Percentiles rank a stretch among this genome's conserved stretches.
These are phyloP conservation scores for Metschnikowia drakensbergensis DNA, from an alignment of 805 yeast genomes.

Conservation along the genomic window DNA sequence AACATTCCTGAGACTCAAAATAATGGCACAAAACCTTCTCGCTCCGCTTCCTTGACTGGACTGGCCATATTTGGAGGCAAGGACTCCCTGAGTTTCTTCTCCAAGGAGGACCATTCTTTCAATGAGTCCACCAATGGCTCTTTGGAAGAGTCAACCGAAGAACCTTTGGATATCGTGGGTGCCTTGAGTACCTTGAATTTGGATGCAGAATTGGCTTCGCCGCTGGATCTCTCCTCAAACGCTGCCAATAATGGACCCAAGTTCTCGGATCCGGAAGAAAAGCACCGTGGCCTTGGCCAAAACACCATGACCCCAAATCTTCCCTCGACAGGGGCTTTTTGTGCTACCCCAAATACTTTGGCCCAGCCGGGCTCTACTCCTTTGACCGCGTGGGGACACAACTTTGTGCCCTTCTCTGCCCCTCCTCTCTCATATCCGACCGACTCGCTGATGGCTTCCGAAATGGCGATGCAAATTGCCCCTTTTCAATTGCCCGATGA, in stretches of 20 bases:
- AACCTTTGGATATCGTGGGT: slow-evolving; percentile 43
- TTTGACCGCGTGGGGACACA: slow-evolving; percentile 32
- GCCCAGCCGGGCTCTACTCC: slow-evolving; percentile 30
- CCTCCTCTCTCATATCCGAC: slow-evolving; percentile 32
- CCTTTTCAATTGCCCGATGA: slow-evolving; percentile 28
- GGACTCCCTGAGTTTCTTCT: slow-evolving; percentile 21
- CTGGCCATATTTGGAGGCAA: slow-evolving; percentile 5
- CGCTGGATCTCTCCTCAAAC: neutral
- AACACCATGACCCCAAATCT: slow-evolving; percentile 29
- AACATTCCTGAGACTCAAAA: slow-evolving; percentile 10
- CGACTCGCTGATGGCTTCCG: slow-evolving; percentile 13
- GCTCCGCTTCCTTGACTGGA: slow-evolving; percentile 25
- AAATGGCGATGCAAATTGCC: slow-evolving; percentile 20
- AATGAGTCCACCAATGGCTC: slow-evolving; percentile 9
- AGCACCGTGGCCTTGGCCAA: slow-evolving; percentile 14
- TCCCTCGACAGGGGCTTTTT: slow-evolving; percentile 20
- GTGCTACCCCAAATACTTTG: slow-evolving; percentile 12
- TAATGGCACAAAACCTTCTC: slow-evolving; percentile 6
- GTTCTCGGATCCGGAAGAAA: neutral
- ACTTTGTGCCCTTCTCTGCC: slow-evolving; percentile 33
- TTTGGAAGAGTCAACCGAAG: slow-evolving; percentile 14
- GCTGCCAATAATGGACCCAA: neutral
- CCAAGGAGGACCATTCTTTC: slow-evolving; percentile 17
- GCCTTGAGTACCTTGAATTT: slow-evolving; percentile 46
- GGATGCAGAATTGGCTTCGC: slow-evolving; percentile 33